Base-by-base conservation (phyloP, 2,329 filamentous ascomycete genomes). In the Aureobasidium lini region DNA sequence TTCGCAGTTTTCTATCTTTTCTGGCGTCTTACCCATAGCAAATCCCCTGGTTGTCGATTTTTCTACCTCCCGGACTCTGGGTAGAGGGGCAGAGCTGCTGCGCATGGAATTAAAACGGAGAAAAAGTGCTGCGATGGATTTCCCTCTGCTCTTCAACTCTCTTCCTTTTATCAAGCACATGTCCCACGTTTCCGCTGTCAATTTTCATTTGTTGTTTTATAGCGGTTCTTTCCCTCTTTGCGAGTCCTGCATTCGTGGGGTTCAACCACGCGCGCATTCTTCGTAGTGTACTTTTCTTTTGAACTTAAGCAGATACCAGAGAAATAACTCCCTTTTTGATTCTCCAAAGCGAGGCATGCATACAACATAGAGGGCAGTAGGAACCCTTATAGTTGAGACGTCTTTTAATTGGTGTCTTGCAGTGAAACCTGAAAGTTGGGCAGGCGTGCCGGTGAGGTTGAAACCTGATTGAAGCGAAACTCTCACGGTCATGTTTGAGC, bases 201-300 rank as follows among this genome's bases (percentile, higher is more conserved):
- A 28, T 39, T 57, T 29, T 40, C 54, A 32, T 57, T 57, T 57
- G 43, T 57, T 48, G 39, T 57, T 48, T 48, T 37, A 57, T 48
- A 57, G 54, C 54, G 54, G 43, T 11, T 34, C 1, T 23, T 48
- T 48, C 43, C 43, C 34, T n/a, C 39, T 48, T 37, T 39, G 34
- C 34, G 34, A 15, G 8, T 34, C n/a, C 39, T 32, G 53, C 18
- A 18, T 44, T 13, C 32, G 43, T 34, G 54, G 37, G 31, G 40
- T 48, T 13, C 5, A 47, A 48, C 40, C 43, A 57, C 34, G 18
- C 36, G 9, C 48, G 34, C 52, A 32, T 49, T 46, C 43, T 43
- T 57, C 34, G 54, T 48, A 31, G 43, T 57, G 54, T 57, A 57
- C 42, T 57, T 57, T 48, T 56, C 42, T 37, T 48, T 48, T 31